Percentiles rank a stretch among this genome's conserved stretches.
phyloP scores from a whole-genome alignment of 2,329 filamentous ascomycete genomes.

The Alternaria gansuensis region DNA sequence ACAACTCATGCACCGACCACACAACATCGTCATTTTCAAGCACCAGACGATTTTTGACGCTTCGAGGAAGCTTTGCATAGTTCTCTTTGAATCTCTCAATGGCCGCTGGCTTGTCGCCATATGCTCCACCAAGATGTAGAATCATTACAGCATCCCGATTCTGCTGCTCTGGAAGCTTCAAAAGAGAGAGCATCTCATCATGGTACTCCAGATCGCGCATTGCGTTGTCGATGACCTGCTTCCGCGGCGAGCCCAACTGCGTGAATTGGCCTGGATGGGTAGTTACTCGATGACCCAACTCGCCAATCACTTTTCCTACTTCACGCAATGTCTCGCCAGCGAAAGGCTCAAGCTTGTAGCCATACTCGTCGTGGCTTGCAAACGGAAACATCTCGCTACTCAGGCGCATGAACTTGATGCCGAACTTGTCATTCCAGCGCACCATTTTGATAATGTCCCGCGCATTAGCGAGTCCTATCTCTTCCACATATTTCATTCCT shows the following conservation, averaged over 20 bases:
- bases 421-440: constrained; percentile 89
- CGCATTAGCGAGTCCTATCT: constrained; percentile 81
- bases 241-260: constrained; percentile 83
- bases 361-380: constrained; percentile 85
- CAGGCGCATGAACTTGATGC: constrained; percentile 89
- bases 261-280: constrained; percentile 92
- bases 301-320: constrained; percentile 76
- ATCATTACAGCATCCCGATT: constrained; percentile 93
- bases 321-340: constrained; percentile 79
- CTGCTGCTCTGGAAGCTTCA: constrained; percentile 78
- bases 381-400: constrained; percentile 98
- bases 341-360: constrained; percentile 85
- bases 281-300: constrained; percentile 84
- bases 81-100: constrained; percentile 80
- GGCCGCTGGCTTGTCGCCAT: constrained; percentile 84
- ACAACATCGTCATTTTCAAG: constrained; percentile 94
- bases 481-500: constrained; percentile 77
- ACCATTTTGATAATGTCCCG: constrained; percentile 85
- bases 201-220: constrained; percentile 88
- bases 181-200: constrained; percentile 79
- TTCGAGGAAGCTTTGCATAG: constrained; percentile 71
- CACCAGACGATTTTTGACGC: constrained; percentile 81
- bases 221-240: constrained; percentile 77
- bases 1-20: constrained; percentile 89
- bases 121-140: constrained; percentile 89